Conservation (phyloP, 1,284 basidiomycete species). For the Athelia psychrophila region DNA sequence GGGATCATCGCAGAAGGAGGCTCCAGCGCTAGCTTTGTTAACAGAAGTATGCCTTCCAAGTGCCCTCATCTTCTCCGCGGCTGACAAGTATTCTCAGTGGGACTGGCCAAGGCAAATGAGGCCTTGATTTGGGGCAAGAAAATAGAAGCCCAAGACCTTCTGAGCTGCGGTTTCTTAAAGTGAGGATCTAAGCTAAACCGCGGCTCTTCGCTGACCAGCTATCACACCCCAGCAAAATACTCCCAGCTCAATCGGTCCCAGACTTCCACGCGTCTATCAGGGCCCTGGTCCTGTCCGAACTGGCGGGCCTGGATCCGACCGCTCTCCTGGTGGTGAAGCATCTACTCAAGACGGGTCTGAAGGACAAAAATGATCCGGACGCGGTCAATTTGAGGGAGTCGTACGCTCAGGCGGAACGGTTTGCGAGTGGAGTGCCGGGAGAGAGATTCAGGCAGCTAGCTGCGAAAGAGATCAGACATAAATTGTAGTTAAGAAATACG, state of each 20-base stretch:
- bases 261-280: constrained; percentile 54
- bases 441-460: constrained; percentile 56
- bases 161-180: constrained; percentile 66
- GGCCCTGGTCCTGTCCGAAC: constrained; percentile 43
- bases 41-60: constrained; percentile 44
- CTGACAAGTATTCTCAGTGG: constrained; percentile 43
- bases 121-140: constrained; percentile 68
- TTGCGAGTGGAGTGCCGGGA: constrained; percentile 55
- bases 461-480: constrained; percentile 63
- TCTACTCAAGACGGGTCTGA: constrained; percentile 51
- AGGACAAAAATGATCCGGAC: constrained; percentile 64
- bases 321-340: constrained; percentile 52
- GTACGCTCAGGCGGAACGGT: constrained; percentile 62
- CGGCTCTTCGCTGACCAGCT: background rate
- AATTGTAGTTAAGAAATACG: constrained; percentile 33
- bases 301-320: constrained; percentile 51
- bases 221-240: constrained; percentile 47
- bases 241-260: constrained; percentile 47
- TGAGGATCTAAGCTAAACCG: constrained; percentile 24
- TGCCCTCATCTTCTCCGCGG: background rate
- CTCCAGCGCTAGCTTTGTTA: constrained; percentile 64
- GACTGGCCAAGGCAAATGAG: constrained; percentile 64
- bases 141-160: constrained; percentile 55
- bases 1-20: constrained; percentile 65
- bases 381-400: constrained; percentile 66